These are phyloP conservation scores for Candida golubevii DNA, from an alignment of 805 yeast species.

Conservation along the genomic window DNA sequence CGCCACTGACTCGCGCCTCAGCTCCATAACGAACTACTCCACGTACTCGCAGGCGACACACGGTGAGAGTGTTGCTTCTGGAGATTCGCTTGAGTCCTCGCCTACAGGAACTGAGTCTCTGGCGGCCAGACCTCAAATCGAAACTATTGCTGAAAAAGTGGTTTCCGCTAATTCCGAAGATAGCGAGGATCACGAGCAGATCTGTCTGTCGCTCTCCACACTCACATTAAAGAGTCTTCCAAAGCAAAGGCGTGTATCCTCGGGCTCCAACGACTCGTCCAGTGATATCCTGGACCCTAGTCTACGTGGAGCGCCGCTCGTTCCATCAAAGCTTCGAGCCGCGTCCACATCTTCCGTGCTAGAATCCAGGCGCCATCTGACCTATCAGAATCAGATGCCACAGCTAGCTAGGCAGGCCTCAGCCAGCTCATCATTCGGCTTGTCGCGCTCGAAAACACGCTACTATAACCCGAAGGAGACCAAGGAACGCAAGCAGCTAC, in stretches of 20 bases:
- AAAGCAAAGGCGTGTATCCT: not conserved
- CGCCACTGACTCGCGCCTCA: slow-evolving; percentile 32
- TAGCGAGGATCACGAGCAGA: slow-evolving; percentile 1
- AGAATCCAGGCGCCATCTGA: slow-evolving; percentile 2
- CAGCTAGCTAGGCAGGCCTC: slow-evolving; percentile 9
- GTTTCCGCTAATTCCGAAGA: not conserved
- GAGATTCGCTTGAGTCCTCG: not conserved
- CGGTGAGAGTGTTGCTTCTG: not conserved
- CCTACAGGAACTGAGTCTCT: not conserved
- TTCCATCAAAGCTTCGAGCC: slow-evolving; percentile 1
- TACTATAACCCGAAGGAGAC: slow-evolving; percentile 32
- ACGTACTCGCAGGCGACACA: slow-evolving; percentile 11
- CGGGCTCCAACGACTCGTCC: not conserved
- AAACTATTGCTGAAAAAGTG: not conserved
- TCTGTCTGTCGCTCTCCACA: slow-evolving; percentile 20
- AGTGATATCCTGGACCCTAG: slow-evolving; percentile 4
- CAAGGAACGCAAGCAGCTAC: slow-evolving; percentile 33
- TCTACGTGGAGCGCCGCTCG: not conserved
- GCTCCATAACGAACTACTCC: slow-evolving; percentile 33
- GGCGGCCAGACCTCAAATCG: not conserved
- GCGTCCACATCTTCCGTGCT: slow-evolving; percentile 14
- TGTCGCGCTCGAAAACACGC: slow-evolving; percentile 33
- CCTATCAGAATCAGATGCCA: slow-evolving; percentile 5
- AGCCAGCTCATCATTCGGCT: slow-evolving; percentile 18
- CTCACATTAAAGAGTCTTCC: slow-evolving; percentile 11